Percentiles rank a stretch among this genome's conserved stretches.
Conservation (phyloP, 805 yeast species). For the Lipomyces kockii region DNA sequence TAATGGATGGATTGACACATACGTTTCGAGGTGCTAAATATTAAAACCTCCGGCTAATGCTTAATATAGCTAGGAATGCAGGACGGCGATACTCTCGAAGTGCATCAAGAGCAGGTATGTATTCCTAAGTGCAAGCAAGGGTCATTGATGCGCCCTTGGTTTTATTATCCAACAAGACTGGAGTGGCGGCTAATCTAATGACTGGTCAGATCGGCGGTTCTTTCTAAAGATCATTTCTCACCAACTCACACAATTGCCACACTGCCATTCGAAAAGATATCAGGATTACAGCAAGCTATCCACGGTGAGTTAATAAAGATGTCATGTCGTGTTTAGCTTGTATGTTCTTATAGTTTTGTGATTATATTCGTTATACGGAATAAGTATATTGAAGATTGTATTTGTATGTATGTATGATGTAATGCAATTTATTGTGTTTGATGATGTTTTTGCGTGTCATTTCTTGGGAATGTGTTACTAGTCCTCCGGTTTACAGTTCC, state of each 20-base stretch:
- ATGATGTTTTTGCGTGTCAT: not conserved
- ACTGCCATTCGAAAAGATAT: not conserved
- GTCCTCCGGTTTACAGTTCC: too few relatives aligned
- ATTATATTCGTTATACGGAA: not conserved
- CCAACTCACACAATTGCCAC: not conserved
- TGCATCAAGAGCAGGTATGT: conserved; percentile 86
- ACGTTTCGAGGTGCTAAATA: not conserved
- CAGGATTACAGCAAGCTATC: not conserved
- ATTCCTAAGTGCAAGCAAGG: not conserved
- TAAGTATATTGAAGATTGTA: not conserved
- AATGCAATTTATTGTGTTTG: not conserved
- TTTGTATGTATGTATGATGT: not conserved
- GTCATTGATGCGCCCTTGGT: not conserved
- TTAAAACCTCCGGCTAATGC: not conserved
- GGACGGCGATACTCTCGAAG: conserved; percentile 96
- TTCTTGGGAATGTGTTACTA: not conserved
- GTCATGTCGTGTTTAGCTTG: not conserved
- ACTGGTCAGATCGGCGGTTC: not conserved
- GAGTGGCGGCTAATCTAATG: not conserved
- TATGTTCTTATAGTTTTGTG: not conserved
- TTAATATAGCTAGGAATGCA: conserved; percentile 72
- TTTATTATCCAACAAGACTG: not conserved
- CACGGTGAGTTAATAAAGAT: not conserved
- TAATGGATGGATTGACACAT: conserved; percentile 15
- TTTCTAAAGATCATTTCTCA: not conserved